Conservation (phyloP, 1,139 yeast species). For the Hansenula sp. region DNA sequence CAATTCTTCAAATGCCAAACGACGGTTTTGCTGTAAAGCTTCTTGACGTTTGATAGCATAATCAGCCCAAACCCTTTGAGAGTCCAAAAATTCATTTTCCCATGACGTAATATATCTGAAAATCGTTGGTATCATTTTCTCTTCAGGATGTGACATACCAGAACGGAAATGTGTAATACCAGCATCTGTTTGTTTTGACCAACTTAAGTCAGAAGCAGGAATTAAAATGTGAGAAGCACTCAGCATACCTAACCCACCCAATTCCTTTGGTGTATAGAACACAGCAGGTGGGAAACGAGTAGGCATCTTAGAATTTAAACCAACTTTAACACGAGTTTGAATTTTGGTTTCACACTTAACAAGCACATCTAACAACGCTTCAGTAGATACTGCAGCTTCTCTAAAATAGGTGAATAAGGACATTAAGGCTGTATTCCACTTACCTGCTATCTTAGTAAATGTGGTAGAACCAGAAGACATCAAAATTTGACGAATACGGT, state of each 20-base stretch:
- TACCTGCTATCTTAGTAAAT: constrained; percentile 89
- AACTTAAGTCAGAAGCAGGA: constrained; percentile 86
- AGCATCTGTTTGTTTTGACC: constrained; percentile 92
- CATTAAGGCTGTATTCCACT: constrained; percentile 93
- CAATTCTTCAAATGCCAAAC: constrained; percentile 88
- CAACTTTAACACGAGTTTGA: constrained; percentile 92
- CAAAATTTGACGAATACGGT: constrained; percentile 81
- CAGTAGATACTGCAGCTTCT: constrained; percentile 89
- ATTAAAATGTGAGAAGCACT: constrained; percentile 95
- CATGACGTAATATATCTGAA: constrained; percentile 91
- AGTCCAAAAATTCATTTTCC: constrained; percentile 94
- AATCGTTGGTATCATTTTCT: constrained; percentile 84
- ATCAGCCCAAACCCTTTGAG: constrained; percentile 97
- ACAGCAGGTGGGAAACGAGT: constrained; percentile 98
- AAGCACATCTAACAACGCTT: constrained; percentile 68
- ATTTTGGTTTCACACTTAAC: constrained; percentile 93
- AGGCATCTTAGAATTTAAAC: constrained; percentile 97
- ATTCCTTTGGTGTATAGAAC: constrained; percentile 93
- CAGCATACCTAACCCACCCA: constrained; percentile 97
- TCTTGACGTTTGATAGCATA: constrained; percentile 88
- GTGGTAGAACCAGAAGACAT: constrained; percentile 97
- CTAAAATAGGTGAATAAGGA: constrained; percentile 85
- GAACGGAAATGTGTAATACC: constrained; percentile 94
- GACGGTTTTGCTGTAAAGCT: constrained; percentile 80
- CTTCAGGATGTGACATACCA: constrained; percentile 82